Conservation (phyloP, 768 basidiomycete genomes). For the Lactarius psammicola region DNA sequence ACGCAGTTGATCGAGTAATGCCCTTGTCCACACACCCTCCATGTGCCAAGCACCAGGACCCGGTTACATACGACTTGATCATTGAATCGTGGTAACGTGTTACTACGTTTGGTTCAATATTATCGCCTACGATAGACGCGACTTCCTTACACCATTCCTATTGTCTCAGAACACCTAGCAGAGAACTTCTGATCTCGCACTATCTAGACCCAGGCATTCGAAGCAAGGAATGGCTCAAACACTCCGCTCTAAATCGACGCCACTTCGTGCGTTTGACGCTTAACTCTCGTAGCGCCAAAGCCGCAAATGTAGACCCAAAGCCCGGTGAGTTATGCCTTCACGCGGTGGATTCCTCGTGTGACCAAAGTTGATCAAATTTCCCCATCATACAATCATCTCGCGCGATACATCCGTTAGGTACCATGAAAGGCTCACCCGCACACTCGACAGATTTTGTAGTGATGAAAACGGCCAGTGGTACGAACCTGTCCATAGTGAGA, state of each 20-base stretch:
- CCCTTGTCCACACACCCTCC: neutral
- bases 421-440: constrained; percentile 29
- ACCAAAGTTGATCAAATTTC: neutral
- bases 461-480: constrained; percentile 61
- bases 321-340: neutral
- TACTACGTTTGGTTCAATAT: neutral
- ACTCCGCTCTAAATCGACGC: neutral
- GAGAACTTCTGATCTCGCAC: neutral
- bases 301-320: too few relatives aligned
- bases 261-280: neutral
- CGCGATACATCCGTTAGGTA: neutral
- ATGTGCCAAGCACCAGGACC: too few relatives aligned
- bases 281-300: neutral
- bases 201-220: too few relatives aligned
- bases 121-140: too few relatives aligned
- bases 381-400: neutral
- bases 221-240: neutral
- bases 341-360: neutral
- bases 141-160: too few relatives aligned
- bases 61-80: neutral
- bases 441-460: constrained; percentile 43
- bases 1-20: neutral
- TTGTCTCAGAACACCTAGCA: neutral
- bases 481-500: constrained; percentile 45
- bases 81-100: neutral